Evolutionary conservation across 1,284 basidiomycete genomes (phyloP).

Genomic region (Cutaneotrichosporon mucoides): DNA sequence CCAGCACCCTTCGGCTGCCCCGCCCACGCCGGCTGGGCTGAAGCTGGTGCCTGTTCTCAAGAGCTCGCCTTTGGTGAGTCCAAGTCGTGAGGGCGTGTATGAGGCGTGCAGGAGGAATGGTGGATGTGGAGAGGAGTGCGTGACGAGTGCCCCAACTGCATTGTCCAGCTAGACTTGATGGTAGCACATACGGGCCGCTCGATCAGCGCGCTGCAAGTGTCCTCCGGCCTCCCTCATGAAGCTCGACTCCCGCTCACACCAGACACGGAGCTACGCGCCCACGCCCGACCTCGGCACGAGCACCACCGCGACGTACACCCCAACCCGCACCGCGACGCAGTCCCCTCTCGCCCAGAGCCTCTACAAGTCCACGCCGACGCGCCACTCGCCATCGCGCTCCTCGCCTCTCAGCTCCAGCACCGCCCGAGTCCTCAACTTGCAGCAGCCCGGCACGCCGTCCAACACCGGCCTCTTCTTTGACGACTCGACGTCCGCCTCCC

Average conservation of each 20-base stretch:
- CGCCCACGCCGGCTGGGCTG: slow-evolving; percentile 26
- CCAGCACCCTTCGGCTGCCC: slow-evolving; percentile 22
- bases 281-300: slow-evolving; percentile 7
- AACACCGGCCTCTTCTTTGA: slow-evolving; percentile 38
- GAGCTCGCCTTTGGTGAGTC: slow-evolving; percentile 41
- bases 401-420: slow-evolving; percentile 32
- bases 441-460: slow-evolving; percentile 16
- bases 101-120: no score
- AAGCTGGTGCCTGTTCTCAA: slow-evolving; percentile 18
- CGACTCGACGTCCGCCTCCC: slow-evolving; percentile 9
- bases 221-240: no score
- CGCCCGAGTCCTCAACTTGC: slow-evolving; percentile 30
- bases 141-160: no score
- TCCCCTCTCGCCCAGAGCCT: slow-evolving; percentile 12
- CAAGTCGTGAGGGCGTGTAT: no score
- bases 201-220: no score
- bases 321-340: slow-evolving; percentile 2
- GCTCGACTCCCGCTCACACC: neutral
- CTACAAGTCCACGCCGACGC: slow-evolving; percentile 14
- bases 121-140: no score
- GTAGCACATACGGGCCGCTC: no score
- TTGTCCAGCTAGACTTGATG: no score
- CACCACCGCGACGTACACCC: slow-evolving; percentile 4
- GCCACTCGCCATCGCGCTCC: neutral
- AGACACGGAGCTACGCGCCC: slow-evolving; percentile 14